Percentiles rank a stretch among this genome's conserved stretches.
Conservation (phyloP, 805 yeast species). For the Pichia exigua region DNA sequence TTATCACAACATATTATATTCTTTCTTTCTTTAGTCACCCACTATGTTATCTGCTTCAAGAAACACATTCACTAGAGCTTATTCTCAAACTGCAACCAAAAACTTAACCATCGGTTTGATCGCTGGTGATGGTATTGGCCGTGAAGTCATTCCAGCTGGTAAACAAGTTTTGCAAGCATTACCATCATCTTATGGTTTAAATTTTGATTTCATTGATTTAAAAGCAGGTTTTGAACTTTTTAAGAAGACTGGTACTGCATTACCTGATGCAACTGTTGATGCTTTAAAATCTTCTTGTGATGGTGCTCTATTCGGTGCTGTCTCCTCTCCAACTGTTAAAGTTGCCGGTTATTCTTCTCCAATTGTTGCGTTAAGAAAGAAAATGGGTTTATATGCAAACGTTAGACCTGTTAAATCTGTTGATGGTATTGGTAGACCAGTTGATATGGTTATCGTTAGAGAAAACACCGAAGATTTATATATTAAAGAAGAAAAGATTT, state of each 20-base stretch:
- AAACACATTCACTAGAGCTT: conserved; percentile 18
- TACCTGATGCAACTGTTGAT: conserved; percentile 87
- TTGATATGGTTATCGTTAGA: conserved; percentile 95
- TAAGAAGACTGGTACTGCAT: conserved; percentile 89
- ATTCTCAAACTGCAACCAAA: conserved; percentile 31
- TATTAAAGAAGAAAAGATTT: conserved; percentile 84
- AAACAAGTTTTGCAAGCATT: conserved; percentile 76
- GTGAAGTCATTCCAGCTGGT: conserved; percentile 97
- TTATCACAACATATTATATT: not conserved
- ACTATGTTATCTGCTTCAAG: not conserved
- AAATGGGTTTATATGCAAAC: conserved; percentile 89
- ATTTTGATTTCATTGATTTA: conserved; percentile 79
- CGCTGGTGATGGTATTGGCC: conserved; percentile 98
- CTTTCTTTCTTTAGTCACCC: not conserved
- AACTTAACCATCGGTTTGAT: conserved; percentile 60
- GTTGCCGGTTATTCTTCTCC: conserved; percentile 98
- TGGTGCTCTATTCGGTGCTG: conserved; percentile 98
- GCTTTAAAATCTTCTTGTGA: conserved; percentile 75
- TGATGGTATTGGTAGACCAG: conserved; percentile 76
- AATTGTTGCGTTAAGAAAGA: conserved; percentile 96
- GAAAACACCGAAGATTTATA: conserved; percentile 98
- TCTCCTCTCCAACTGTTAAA: conserved; percentile 87
- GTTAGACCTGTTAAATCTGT: conserved; percentile 97
- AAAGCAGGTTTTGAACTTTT: conserved; percentile 94
- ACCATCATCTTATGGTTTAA: conserved; percentile 65